These are phyloP conservation scores for Thelonectria olida DNA, from an alignment of 2,329 filamentous ascomycete genomes.

Conservation along the genomic window DNA sequence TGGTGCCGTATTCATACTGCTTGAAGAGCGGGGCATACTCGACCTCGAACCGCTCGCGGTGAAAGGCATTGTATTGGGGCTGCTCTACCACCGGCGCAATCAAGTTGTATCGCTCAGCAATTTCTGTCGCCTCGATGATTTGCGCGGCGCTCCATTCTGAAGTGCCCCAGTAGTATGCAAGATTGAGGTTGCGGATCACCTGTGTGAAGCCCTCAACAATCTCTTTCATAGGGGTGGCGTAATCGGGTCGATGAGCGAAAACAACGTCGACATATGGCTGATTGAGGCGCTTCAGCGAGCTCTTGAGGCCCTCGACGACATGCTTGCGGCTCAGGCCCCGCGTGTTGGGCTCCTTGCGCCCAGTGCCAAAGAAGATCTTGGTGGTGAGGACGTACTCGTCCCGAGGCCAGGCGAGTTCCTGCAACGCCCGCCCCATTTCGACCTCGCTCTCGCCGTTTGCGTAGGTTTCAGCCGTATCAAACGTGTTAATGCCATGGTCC, in stretches of 20 bases:
- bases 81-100: slow-evolving; percentile 73
- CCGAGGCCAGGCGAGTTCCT: slow-evolving; percentile 66
- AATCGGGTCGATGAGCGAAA: slow-evolving; percentile 39
- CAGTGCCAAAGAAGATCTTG: slow-evolving; percentile 42
- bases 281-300: slow-evolving; percentile 34
- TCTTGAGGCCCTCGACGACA: slow-evolving; percentile 61
- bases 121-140: slow-evolving; percentile 65
- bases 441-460: slow-evolving; percentile 69
- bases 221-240: slow-evolving; percentile 39
- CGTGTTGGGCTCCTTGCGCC: slow-evolving; percentile 59
- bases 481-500: slow-evolving; percentile 68
- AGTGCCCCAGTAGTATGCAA: slow-evolving; percentile 58
- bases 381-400: slow-evolving; percentile 67
- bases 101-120: slow-evolving; percentile 67
- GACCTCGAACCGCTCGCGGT: slow-evolving; percentile 68
- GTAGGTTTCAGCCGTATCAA: slow-evolving; percentile 68
- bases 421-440: slow-evolving; percentile 68
- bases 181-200: slow-evolving; percentile 39
- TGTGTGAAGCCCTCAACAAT: slow-evolving; percentile 41
- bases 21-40: slow-evolving; percentile 70
- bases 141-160: slow-evolving; percentile 75
- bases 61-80: slow-evolving; percentile 72
- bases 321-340: slow-evolving; percentile 72
- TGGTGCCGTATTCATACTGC: slow-evolving; percentile 66
- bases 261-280: slow-evolving; percentile 40